Base-by-base conservation (phyloP, 306 rosid species). In the Begonia peltatifolia region DNA sequence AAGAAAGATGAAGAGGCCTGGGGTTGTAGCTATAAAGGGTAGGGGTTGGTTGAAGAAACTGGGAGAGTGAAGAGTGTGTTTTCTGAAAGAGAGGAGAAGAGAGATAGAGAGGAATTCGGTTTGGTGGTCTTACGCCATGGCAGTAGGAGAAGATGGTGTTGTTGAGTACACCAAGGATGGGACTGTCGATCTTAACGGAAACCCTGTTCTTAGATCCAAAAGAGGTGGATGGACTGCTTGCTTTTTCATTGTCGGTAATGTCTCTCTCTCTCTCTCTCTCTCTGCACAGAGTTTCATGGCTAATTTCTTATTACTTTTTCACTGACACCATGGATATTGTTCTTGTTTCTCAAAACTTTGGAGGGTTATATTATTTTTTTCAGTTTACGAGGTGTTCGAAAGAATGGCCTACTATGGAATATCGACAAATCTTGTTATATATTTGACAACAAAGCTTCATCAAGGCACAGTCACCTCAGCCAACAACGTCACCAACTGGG, bases 211-310 rank as follows among this genome's bases (percentile, higher is more conserved):
- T 59, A 65, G 93, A 54, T 79, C 84, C 77, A 77, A 79, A 56
- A 61, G 72, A 30, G 97, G 97, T 17, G 84, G 93, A 23, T 88
- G 95, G 95, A 79, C 50, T 47, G 97, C 97, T 70, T 88, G 97
- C 65, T 82, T 75, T 63, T 88, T 82, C 52, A 68, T 84, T 3
- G 97, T 88, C 42, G 83, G 97, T 88, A 75, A 41, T 16, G 2
- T 36, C 59, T 44, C 50, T 43, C 57, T 51, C 48, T 46, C 22
- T 50, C 57, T 51, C 46, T 50, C 22, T 50, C 50, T 56, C 51
- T 38, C 54, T 30, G 23, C 36, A 30, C n/a, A n/a, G n/a, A n/a
- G n/a, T n/a, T n/a, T n/a, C n/a, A n/a, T n/a, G 23, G 23, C 23
- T 20, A 20, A 20, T 20, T 20, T 2, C 23, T 2, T 20, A 20